A percentile compares a stretch with the other conserved stretches of the same genome.
Conservation (phyloP, 495 filamentous ascomycete genomes). For the Penicillium ucsense region DNA sequence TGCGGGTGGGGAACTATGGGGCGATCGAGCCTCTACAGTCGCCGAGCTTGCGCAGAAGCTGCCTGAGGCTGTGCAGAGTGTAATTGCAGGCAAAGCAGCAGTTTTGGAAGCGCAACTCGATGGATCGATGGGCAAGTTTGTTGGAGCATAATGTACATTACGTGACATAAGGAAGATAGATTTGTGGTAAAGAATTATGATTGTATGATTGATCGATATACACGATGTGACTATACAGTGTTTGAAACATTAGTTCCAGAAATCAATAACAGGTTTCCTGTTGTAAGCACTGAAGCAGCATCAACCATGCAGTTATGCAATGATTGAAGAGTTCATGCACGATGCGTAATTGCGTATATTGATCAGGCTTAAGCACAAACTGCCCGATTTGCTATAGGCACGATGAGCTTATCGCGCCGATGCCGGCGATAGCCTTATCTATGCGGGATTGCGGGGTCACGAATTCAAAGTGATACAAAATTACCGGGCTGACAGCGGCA, state of each 20-base stretch:
- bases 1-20: conserved; percentile 66
- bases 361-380: too few species aligned
- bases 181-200: too few species aligned
- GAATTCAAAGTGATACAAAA: conserved; percentile 2
- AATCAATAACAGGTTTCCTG: too few species aligned
- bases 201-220: too few species aligned
- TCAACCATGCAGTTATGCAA: too few species aligned
- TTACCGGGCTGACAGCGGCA: not conserved
- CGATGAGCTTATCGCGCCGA: conserved; percentile 23
- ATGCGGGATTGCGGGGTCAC: conserved; percentile 14
- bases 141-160: not conserved
- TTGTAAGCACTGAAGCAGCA: too few species aligned
- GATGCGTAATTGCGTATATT: not conserved
- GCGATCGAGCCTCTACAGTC: conserved; percentile 54
- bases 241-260: too few species aligned
- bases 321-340: too few species aligned
- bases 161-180: too few species aligned
- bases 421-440: conserved; percentile 37
- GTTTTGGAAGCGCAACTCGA: conserved; percentile 53
- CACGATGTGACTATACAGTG: too few species aligned
- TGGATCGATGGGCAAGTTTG: conserved; percentile 34
- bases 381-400: not conserved
- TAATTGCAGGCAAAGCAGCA: conserved; percentile 55
- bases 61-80: conserved; percentile 56
- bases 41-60: conserved; percentile 51